Evolutionary conservation across 1,139 yeast genomes (phyloP).

Genomic region (Yamadazyma friedrichii): DNA sequence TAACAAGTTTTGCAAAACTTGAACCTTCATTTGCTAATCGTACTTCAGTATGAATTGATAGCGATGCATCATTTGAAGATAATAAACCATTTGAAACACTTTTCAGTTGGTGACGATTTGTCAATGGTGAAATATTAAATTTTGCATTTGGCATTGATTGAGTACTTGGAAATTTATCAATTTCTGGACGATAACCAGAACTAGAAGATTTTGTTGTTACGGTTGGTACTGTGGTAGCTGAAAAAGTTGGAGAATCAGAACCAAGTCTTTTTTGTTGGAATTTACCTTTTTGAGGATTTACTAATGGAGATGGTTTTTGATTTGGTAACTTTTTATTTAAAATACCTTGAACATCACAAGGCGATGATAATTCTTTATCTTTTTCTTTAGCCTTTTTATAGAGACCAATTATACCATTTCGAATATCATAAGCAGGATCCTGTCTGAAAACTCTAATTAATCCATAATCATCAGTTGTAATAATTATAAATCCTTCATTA

Average conservation of each 20-base stretch:
- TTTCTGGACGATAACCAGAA: constrained; percentile 2
- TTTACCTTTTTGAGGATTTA: background rate
- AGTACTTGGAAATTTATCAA: constrained; percentile 1
- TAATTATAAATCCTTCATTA: constrained; percentile 49
- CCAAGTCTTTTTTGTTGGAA: background rate
- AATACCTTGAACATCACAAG: background rate
- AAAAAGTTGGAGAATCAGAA: constrained; percentile 9
- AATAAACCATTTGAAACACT: constrained; percentile 15
- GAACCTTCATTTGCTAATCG: constrained; percentile 1
- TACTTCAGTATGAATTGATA: constrained; percentile 9
- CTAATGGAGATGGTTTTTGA: background rate
- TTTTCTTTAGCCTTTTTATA: constrained; percentile 12
- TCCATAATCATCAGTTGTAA: constrained; percentile 78
- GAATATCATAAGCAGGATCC: constrained; percentile 56
- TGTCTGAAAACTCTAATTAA: constrained; percentile 74
- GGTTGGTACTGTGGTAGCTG: constrained; percentile 9
- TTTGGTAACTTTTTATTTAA: background rate
- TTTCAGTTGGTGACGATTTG: constrained; percentile 13
- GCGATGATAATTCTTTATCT: constrained; percentile 2
- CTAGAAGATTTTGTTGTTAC: background rate
- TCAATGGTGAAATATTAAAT: background rate
- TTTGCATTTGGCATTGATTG: constrained; percentile 4
- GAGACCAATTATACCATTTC: constrained; percentile 23
- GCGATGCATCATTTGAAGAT: constrained; percentile 11
- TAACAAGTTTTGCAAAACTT: background rate